Base-by-base conservation (phyloP, 805 yeast genomes). In the Saccharomycopsis javanensis region DNA sequence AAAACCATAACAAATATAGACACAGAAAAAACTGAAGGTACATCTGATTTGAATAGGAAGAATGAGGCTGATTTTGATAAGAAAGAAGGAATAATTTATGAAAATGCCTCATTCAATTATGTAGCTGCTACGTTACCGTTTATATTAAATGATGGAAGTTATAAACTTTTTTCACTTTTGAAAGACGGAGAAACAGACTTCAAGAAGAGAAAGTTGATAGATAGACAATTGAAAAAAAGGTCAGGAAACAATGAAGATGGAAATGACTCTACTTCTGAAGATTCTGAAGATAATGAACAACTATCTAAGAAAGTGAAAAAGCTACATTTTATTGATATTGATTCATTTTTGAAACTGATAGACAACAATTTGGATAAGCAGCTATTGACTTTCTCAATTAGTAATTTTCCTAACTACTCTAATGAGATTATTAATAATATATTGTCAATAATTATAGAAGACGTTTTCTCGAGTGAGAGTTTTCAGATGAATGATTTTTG, bases 101-200 rank as follows among this genome's bases (percentile, higher is more conserved):
- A 58, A 18, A 35, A 42, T 15, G 16, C 37, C 5, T 31, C 50
- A 8, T 33, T 34, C 20, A 51, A 51, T 28, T 54, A 45, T 37
- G 35, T 51, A 5, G 56, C 60, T 13, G 59, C 56, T 4, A 27
- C 58, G 6, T 46, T 59, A 10, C 62, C 62, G 5, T 25, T 55
- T 7, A 27, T 59, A 18, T 27, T 30, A 13, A 35, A 57, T 30
- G 50, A 34, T 6, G 51, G 50, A 16, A n/a, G 54, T 6, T 33
- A 54, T 20, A 20, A 15, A 6, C 16, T 57, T 4, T 23, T 59
- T 3, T 34, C 52, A 16, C 48, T 38, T 30, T 27, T 59, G 6
- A 28, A 33, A 16, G 33, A 48, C 4, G 61, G 57, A 31, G 42
- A 53, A 27, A 46, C 46, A 1, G 34, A 30, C 13, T 48, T 58